Evolutionary conservation across 805 yeast genomes (phyloP).

Genomic region (Naumovozyma baii): DNA sequence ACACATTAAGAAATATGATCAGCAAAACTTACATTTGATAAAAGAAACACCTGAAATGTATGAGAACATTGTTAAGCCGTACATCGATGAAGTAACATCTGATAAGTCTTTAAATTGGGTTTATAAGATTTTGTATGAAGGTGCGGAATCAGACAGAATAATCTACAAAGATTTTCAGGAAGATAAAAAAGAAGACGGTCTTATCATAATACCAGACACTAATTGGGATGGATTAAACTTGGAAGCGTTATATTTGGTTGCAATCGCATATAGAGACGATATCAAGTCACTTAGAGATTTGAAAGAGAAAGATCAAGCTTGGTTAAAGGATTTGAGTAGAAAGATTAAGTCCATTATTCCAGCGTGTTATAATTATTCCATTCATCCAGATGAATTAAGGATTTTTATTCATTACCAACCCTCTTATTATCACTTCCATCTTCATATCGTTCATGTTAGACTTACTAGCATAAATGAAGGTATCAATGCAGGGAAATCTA

Average conservation of each 20-base stretch:
- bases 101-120: conserved; percentile 88
- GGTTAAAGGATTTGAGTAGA: conserved; percentile 40
- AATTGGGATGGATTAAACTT: conserved; percentile 80
- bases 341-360: conserved; percentile 42
- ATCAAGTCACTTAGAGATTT: conserved; percentile 71
- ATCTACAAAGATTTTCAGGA: conserved; percentile 47
- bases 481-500: conserved; percentile 68
- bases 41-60: conserved; percentile 77
- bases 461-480: conserved; percentile 64
- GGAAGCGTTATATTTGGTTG: conserved; percentile 66
- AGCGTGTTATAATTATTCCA: conserved; percentile 33
- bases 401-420: conserved; percentile 91
- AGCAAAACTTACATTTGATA: conserved; percentile 48
- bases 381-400: conserved; percentile 51
- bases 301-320: conserved; percentile 45
- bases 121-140: conserved; percentile 65
- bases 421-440: conserved; percentile 89
- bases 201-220: conserved; percentile 84
- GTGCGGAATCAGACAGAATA: conserved; percentile 79
- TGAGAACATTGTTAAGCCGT: conserved; percentile 54
- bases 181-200: conserved; percentile 40
- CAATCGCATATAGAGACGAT: conserved; percentile 61
- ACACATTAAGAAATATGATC: conserved; percentile 66
- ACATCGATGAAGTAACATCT: conserved; percentile 54
- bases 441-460: conserved; percentile 71